Conservation (phyloP, 2,329 filamentous ascomycete genomes). For the Thielaviopsis musarum region DNA sequence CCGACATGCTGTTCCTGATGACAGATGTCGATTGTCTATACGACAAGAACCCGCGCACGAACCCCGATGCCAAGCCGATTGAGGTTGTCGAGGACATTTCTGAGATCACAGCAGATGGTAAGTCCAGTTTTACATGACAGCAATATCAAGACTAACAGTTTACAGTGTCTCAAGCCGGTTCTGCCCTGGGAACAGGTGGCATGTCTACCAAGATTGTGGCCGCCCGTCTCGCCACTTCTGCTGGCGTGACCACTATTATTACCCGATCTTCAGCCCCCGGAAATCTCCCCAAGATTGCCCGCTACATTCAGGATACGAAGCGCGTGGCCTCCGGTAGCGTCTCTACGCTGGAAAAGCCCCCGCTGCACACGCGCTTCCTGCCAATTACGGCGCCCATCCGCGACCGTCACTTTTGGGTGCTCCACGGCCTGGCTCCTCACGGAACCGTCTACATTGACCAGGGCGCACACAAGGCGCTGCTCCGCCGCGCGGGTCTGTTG, state of each 20-base stretch:
- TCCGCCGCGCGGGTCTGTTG: conserved; percentile 71
- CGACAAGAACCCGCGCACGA: conserved; percentile 77
- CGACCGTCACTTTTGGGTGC: conserved; percentile 91
- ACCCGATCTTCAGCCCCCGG: conserved; percentile 85
- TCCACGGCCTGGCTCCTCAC: conserved; percentile 79
- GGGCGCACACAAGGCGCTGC: conserved; percentile 68
- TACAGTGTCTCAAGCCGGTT: conserved; percentile 72
- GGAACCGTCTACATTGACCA: conserved; percentile 84
- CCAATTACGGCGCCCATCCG: conserved; percentile 71
- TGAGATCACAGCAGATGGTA: conserved; percentile 64
- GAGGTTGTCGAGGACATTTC: conserved; percentile 84
- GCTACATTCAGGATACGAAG: conserved; percentile 49
- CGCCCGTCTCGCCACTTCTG: conserved; percentile 78
- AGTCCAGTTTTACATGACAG: conserved; percentile 10
- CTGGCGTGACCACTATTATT: conserved; percentile 90
- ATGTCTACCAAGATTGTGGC: conserved; percentile 98
- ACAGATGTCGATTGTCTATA: conserved; percentile 97
- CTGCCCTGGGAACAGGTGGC: conserved; percentile 76
- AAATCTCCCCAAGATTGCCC: conserved; percentile 77
- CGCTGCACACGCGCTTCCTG: conserved; percentile 84
- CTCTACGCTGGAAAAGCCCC: conserved; percentile 25
- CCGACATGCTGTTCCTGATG: conserved; percentile 94
- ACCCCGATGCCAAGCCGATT: conserved; percentile 76
- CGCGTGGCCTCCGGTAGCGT: conserved; percentile 16
- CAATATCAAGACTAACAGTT: conserved; percentile 12